These are phyloP conservation scores for Candida orba DNA, from an alignment of 805 yeast species.

Conservation along the genomic window DNA sequence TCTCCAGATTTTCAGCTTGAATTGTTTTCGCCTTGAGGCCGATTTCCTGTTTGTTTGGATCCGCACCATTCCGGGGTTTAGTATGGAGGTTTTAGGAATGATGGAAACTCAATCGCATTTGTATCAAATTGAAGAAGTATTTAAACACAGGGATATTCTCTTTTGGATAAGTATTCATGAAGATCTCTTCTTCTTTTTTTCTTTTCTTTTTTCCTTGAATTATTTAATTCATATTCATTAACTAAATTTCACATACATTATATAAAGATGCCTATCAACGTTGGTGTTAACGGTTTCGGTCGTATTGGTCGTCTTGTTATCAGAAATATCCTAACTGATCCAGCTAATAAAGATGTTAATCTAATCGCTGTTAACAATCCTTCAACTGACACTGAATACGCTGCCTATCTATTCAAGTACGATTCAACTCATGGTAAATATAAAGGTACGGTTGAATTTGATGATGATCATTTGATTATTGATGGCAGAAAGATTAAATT, in stretches of 20 bases:
- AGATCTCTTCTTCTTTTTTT: not conserved
- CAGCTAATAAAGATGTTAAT: constrained; percentile 36
- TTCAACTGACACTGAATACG: constrained; percentile 82
- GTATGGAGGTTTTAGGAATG: too few species aligned
- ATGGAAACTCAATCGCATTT: too few species aligned
- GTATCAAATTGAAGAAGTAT: too few species aligned
- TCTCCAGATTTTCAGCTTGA: constrained; percentile 1
- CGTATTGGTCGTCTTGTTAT: constrained; percentile 88
- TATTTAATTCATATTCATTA: not conserved
- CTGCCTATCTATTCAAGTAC: constrained; percentile 92
- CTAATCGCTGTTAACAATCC: constrained; percentile 90
- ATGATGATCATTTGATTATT: constrained; percentile 55
- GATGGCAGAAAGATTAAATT: constrained; percentile 61
- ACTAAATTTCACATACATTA: not conserved
- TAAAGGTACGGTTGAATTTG: constrained; percentile 62
- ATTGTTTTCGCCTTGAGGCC: not conserved
- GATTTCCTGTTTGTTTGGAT: too few species aligned
- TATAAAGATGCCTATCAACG: constrained; percentile 17
- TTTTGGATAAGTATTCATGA: too few species aligned
- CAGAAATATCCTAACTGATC: constrained; percentile 66
- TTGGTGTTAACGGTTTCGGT: constrained; percentile 94
- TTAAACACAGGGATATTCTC: too few species aligned
- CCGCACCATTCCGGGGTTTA: too few species aligned
- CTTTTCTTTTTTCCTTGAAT: not conserved
- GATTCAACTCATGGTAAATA: constrained; percentile 88